These are phyloP conservation scores for Naumovozyma castellii DNA, from an alignment of 805 yeast species.

Conservation along the genomic window DNA sequence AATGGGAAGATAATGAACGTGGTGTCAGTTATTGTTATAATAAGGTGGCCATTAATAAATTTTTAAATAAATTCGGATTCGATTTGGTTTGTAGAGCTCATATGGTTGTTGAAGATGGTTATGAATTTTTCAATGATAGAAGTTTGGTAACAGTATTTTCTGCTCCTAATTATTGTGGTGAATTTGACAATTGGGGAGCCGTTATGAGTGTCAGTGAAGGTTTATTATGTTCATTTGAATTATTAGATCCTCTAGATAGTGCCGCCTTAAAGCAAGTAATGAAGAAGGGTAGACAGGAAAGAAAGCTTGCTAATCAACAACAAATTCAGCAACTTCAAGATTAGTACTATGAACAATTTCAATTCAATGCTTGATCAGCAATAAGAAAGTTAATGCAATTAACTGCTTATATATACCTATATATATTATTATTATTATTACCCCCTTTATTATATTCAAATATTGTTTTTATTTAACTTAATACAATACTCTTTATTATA, in stretches of 20 bases:
- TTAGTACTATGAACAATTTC: no score
- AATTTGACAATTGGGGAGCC: constrained; percentile 84
- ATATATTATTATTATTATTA: neutral
- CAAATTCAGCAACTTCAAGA: constrained; percentile 10
- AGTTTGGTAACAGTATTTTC: constrained; percentile 69
- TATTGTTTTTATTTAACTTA: no score
- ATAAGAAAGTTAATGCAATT: neutral
- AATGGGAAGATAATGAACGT: constrained; percentile 76
- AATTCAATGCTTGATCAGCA: no score
- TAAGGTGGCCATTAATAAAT: constrained; percentile 60
- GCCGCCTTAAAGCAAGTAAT: constrained; percentile 88
- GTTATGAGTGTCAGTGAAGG: constrained; percentile 96
- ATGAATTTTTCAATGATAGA: constrained; percentile 68
- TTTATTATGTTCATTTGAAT: constrained; percentile 82
- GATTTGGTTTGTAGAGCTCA: constrained; percentile 77
- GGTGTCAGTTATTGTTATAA: constrained; percentile 78
- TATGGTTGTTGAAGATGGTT: constrained; percentile 86
- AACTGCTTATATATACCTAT: neutral
- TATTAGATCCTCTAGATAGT: constrained; percentile 87
- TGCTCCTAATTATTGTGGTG: constrained; percentile 62
- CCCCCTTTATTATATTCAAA: no score
- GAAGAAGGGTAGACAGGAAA: constrained; percentile 86
- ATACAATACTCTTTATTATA: no score
- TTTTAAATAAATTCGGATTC: constrained; percentile 55
- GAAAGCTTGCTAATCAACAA: constrained; percentile 49